A percentile compares a stretch with the other conserved stretches of the same genome.
These are phyloP conservation scores for Lithospermum erythrorhizon DNA, from an alignment of 257 asterid genomes.

Conservation along the genomic window DNA sequence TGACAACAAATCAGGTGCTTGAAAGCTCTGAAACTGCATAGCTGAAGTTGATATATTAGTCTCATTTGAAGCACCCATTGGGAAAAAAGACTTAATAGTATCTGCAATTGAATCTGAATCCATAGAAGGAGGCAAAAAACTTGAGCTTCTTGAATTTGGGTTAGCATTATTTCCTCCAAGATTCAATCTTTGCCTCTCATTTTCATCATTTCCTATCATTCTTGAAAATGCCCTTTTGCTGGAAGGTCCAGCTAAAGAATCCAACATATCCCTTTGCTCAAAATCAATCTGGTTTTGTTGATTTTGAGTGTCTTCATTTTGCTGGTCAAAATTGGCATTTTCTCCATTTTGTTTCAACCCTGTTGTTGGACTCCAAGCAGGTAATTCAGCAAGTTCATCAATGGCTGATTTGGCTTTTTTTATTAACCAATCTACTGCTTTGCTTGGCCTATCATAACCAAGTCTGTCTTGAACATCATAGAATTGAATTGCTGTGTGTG, in stretches of 20 bases:
- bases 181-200: neutral
- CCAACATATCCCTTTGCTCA: constrained; percentile 19
- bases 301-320: constrained; percentile 7
- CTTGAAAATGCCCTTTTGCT: constrained; percentile 20
- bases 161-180: constrained; percentile 5
- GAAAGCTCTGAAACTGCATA: constrained; percentile 64
- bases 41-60: constrained; percentile 42
- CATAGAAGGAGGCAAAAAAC: constrained; percentile 66
- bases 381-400: constrained; percentile 88
- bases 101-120: constrained; percentile 77
- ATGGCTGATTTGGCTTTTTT: constrained; percentile 82
- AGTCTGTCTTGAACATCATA: constrained; percentile 98
- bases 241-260: constrained; percentile 21
- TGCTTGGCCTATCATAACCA: constrained; percentile 97
- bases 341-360: constrained; percentile 17
- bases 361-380: constrained; percentile 81
- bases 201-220: too few species aligned
- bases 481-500: constrained; percentile 93
- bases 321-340: constrained; percentile 19
- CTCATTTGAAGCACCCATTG: constrained; percentile 52
- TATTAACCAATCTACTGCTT: constrained; percentile 96
- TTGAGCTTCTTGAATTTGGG: constrained; percentile 21
- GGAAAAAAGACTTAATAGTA: constrained; percentile 83
- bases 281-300: constrained; percentile 4
- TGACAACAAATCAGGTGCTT: constrained; percentile 40